Evolutionary conservation across 169 alveolate genomes (phyloP).

Genomic region (Plasmodium billcollinsi): DNA sequence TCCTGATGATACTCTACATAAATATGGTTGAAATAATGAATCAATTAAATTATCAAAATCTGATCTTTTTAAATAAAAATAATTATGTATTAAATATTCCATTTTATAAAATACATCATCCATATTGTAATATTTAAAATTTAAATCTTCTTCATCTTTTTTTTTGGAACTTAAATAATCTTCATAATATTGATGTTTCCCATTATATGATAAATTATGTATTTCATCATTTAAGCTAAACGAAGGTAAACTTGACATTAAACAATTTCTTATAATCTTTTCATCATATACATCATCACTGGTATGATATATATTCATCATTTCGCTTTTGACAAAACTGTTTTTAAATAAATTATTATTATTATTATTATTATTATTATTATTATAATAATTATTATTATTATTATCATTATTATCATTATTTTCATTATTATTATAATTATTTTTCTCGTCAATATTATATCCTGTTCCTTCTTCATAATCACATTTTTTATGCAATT

Average conservation of each 20-base stretch:
- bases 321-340: no score
- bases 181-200: constrained; percentile 27
- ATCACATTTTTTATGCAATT: background rate
- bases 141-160: constrained; percentile 48
- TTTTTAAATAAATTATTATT: no score
- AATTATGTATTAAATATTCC: constrained; percentile 75
- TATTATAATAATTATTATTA: background rate
- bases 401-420: background rate
- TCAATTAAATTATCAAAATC: constrained; percentile 75
- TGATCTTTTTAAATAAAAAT: constrained; percentile 74
- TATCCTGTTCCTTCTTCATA: background rate
- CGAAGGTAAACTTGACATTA: constrained; percentile 39
- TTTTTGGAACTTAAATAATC: constrained; percentile 4
- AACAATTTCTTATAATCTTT: constrained; percentile 6
- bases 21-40: constrained; percentile 82
- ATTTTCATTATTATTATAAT: background rate
- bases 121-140: constrained; percentile 74
- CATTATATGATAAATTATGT: constrained; percentile 18
- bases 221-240: constrained; percentile 76
- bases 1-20: constrained; percentile 79
- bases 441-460: background rate
- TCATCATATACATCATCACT: constrained; percentile 6
- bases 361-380: background rate
- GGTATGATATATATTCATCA: background rate
- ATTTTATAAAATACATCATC: constrained; percentile 75